Evolutionary conservation across 2,329 filamentous ascomycete species (phyloP), one percentile per base, ranked within the genome.

Genomic region (Pseudonectria buxi): DNA sequence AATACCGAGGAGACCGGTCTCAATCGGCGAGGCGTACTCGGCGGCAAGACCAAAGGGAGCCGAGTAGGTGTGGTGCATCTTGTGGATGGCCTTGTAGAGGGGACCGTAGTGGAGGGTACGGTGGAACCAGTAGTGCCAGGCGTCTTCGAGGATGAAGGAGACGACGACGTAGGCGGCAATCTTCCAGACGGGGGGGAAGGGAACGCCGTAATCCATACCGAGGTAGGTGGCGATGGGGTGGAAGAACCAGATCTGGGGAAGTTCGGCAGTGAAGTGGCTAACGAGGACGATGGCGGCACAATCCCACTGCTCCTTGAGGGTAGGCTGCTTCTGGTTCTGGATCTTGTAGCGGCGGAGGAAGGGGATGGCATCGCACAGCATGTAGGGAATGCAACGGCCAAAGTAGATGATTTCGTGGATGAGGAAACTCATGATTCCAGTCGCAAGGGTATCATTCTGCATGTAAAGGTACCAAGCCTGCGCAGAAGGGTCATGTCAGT

Each of bases 231-330:
- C 90, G 71, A 95, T 78, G 22, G 92, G 92, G 71, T 98, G 92
- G 76, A 98, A 98, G 54, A 96, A 77, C 90, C 90, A 96, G 63
- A 96, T 96, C 66, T 96, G 92, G 43, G 92, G 92, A 26, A 98
- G 78, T 67, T 98, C 92, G 62, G 95, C 92, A 49, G 92, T 96
- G 67, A 96, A 94, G 65, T 98, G 92, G 61, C 82, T 89, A 55
- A 96, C 71, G 47, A 98, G 83, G 45, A 98, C 92, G 49, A 95
- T 81, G 61, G 79, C 81, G 41, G 92, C 89, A 68, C 92, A 98
- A 57, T 89, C 78, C 79, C 86, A 94, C 66, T 98, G 92, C 64
- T 98, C 92, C 58, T 79, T 83, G 35, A 83, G 71, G n/a, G 88
- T 94, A 9, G 92, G 92, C 29, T 95, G 79, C 73, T 96, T 96